Percentiles rank a stretch among this genome's conserved stretches.
Evolutionary conservation across 2,329 filamentous ascomycete species (phyloP).

Genomic region (Fusarium decemcellulare): DNA sequence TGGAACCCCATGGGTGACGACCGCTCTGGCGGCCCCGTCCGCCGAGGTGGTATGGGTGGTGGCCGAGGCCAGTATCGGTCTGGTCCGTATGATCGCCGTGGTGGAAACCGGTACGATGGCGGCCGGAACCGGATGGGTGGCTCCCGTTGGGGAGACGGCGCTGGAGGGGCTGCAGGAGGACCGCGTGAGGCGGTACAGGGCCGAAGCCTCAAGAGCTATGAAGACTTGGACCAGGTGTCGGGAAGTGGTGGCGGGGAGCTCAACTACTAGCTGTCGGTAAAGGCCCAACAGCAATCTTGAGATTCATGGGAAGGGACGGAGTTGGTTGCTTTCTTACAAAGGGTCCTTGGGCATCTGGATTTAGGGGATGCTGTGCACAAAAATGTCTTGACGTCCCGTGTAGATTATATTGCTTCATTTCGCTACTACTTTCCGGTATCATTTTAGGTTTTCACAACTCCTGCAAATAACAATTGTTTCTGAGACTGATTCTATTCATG

Average conservation of each 20-base stretch:
- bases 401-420: constrained; percentile 37
- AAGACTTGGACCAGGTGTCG: constrained; percentile 91
- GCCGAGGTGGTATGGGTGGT: constrained; percentile 73
- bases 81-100: constrained; percentile 82
- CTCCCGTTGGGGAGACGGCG: constrained; percentile 81
- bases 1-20: constrained; percentile 69
- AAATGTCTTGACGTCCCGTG: constrained; percentile 29
- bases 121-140: constrained; percentile 63
- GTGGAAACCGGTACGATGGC: constrained; percentile 67
- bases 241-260: constrained; percentile 84
- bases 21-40: constrained; percentile 76
- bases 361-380: constrained; percentile 9
- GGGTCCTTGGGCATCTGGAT: constrained; percentile 28
- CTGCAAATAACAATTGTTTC: constrained; percentile 3
- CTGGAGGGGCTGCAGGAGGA: constrained; percentile 82
- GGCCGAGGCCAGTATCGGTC: constrained; percentile 70
- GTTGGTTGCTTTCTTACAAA: constrained; percentile 35
- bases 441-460: constrained; percentile 11
- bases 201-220: constrained; percentile 94
- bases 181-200: constrained; percentile 94
- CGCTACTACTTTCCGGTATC: constrained; percentile 15
- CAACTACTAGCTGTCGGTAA: constrained; percentile 78
- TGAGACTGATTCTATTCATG: not conserved
- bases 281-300: constrained; percentile 1
- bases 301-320: constrained; percentile 22